A percentile compares a stretch with the other conserved stretches of the same genome.
Evolutionary conservation across 129 eudicot genomes (phyloP).

Genomic region (Arctium lappa): DNA sequence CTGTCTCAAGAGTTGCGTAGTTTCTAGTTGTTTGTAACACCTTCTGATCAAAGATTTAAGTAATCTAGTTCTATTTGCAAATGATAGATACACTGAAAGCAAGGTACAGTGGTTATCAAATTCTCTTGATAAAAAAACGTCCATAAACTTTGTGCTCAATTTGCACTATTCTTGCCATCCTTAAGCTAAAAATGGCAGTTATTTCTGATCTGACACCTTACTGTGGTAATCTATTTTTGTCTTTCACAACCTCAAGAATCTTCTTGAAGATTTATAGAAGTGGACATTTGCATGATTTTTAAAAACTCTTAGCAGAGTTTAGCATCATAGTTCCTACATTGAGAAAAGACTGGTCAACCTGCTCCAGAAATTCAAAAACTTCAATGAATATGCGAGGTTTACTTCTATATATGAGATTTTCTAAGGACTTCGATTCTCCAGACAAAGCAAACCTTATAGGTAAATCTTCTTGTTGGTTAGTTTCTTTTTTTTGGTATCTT

Average conservation of each 20-base stretch:
- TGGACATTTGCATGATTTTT: background rate
- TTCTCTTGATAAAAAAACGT: background rate
- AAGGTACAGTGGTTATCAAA: background rate
- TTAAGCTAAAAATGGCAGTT: slow-evolving; percentile 5
- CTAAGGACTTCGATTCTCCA: background rate
- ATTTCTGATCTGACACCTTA: background rate
- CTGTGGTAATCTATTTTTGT: background rate
- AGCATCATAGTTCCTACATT: background rate
- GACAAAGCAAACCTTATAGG: background rate
- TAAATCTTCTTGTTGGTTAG: background rate
- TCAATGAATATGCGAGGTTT: background rate
- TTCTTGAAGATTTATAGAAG: background rate
- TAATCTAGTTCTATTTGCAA: background rate
- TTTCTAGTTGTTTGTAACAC: background rate
- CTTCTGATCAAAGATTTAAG: background rate
- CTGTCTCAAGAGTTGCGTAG: background rate
- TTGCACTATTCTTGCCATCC: slow-evolving; percentile 2
- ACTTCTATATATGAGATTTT: background rate
- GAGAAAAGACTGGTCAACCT: background rate
- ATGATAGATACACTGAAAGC: background rate
- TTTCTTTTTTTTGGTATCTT: background rate
- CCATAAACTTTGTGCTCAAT: background rate
- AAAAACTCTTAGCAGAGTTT: background rate
- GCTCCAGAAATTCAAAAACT: background rate
- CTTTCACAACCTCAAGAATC: background rate